Percentiles rank a stretch among this genome's conserved stretches.
phyloP scores from a whole-genome alignment of 2,329 filamentous ascomycete genomes.

The Hypoxylon sp. region DNA sequence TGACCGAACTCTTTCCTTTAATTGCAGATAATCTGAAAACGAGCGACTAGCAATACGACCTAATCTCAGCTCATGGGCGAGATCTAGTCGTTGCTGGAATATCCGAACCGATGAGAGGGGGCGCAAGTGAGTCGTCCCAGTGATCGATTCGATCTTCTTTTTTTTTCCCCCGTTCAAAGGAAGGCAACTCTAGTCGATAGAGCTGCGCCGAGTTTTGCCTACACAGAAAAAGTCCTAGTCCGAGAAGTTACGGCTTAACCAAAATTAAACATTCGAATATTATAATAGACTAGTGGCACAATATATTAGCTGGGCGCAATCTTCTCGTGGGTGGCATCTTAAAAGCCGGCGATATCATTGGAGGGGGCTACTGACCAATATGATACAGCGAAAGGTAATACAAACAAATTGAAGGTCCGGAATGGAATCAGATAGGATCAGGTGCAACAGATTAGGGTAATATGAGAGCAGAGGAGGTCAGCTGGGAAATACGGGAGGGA shows the following conservation, averaged over 20 bases:
- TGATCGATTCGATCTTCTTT: conserved; percentile 12
- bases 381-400: conserved; percentile 54
- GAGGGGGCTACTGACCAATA: conserved; percentile 56
- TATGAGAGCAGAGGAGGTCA: conserved; percentile 36
- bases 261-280: conserved; percentile 51
- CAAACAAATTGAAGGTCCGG: conserved; percentile 43
- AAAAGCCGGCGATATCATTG: conserved; percentile 42
- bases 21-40: conserved; percentile 31
- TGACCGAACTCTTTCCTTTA: conserved; percentile 17
- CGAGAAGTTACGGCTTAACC: conserved; percentile 40
- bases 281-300: conserved; percentile 47
- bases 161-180: conserved; percentile 23
- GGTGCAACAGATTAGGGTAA: conserved; percentile 40
- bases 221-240: conserved; percentile 25
- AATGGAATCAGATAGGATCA: conserved; percentile 36
- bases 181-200: conserved; percentile 39
- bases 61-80: conserved; percentile 37
- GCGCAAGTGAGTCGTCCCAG: conserved; percentile 24
- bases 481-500: conserved; percentile 35
- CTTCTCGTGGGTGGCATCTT: conserved; percentile 27
- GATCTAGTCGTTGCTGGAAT: conserved; percentile 33
- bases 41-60: conserved; percentile 39
- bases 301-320: conserved; percentile 42
- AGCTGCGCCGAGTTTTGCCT: conserved; percentile 24
- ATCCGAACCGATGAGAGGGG: conserved; percentile 21